A percentile compares a stretch with the other conserved stretches of the same genome.
Evolutionary conservation across 495 filamentous ascomycete species (phyloP).

Genomic region (Penicillium daleae): DNA sequence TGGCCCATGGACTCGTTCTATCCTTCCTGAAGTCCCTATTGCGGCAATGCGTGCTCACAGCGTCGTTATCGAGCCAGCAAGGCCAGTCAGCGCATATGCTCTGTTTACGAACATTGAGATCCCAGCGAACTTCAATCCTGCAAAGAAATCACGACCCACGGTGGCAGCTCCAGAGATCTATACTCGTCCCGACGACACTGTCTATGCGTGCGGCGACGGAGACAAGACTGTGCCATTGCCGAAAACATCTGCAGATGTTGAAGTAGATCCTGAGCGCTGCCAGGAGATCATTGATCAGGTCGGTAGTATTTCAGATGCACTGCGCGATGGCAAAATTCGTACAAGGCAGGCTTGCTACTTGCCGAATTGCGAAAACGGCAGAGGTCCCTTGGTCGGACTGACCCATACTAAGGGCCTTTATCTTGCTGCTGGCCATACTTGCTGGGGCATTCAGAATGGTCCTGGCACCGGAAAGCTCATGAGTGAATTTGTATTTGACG

Average conservation of each 20-base stretch:
- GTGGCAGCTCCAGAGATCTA: constrained; percentile 91
- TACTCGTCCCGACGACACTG: constrained; percentile 81
- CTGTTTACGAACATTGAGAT: constrained; percentile 90
- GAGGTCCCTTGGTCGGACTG: constrained; percentile 77
- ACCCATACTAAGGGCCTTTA: constrained; percentile 77
- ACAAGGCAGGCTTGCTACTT: constrained; percentile 91
- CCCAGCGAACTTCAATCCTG: constrained; percentile 59
- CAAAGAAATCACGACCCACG: constrained; percentile 55
- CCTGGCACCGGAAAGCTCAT: constrained; percentile 89
- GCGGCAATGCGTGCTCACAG: constrained; percentile 84
- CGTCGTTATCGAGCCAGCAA: constrained; percentile 76
- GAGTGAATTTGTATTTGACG: constrained; percentile 84
- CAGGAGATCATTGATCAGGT: constrained; percentile 89
- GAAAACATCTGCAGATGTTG: constrained; percentile 72
- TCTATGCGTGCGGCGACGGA: constrained; percentile 93
- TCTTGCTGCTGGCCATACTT: constrained; percentile 90
- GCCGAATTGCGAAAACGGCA: constrained; percentile 67
- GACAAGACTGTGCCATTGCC: constrained; percentile 79
- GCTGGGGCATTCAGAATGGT: constrained; percentile 98
- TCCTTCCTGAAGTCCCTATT: constrained; percentile 79
- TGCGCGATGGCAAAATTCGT: constrained; percentile 77
- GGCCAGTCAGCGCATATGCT: constrained; percentile 81
- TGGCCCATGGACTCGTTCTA: constrained; percentile 82
- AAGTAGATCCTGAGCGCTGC: constrained; percentile 75
- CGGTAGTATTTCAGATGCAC: constrained; percentile 71